Evolutionary conservation across 2,329 filamentous ascomycete genomes (phyloP), one percentile per base, ranked within the genome.

Genomic region (Cryphonectria nitschkei): DNA sequence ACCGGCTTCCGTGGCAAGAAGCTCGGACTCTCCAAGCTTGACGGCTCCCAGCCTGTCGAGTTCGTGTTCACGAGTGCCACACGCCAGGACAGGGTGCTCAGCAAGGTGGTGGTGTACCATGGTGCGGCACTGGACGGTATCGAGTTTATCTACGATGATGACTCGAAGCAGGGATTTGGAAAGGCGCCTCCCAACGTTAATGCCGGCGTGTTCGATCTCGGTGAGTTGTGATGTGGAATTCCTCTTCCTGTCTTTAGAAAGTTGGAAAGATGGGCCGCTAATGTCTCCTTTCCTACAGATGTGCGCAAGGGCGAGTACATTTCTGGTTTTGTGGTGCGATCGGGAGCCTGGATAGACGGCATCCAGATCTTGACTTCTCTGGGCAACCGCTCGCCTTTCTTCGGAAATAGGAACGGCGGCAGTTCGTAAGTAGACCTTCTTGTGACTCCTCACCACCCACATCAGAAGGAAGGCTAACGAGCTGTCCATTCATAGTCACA

Each of bases 121-220:
- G 94, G 93, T 1, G 84, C 85, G 71, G 91, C 91, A 4, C 78
- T 98, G 16, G 92, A 97, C 78, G 96, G 96, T 0, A 81, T 99
- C 29, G 95, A 98, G 79, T 98, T 99, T 80, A 86, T 93, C 71
- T 98, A 97, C 78, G 95, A 98, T 77, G 94, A 98, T 79, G 87
- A 88, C 22, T 92, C 93, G 0, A 92, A 86, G 68, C 94, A 98
- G 78, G 80, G 98, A 3, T 97, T 99, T 83, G 96, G 96, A 56
- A 95, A 93, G 77, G 86, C 87, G 68, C 92, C 91, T 8, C 90
- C 91, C 9, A 91, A 91, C 73, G 82, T 86, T 34, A 89, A 89
- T 2, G 91, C 91, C 1, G 90, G 92, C 76, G 87, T 90, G 62
- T 97, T 97, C 81, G 86, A 92, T 22, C 85, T 98, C 75, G 90